Evolutionary conservation across 1,139 yeast species (phyloP), one percentile per base, ranked within the genome.

Genomic region (Tardiomyces blankii): DNA sequence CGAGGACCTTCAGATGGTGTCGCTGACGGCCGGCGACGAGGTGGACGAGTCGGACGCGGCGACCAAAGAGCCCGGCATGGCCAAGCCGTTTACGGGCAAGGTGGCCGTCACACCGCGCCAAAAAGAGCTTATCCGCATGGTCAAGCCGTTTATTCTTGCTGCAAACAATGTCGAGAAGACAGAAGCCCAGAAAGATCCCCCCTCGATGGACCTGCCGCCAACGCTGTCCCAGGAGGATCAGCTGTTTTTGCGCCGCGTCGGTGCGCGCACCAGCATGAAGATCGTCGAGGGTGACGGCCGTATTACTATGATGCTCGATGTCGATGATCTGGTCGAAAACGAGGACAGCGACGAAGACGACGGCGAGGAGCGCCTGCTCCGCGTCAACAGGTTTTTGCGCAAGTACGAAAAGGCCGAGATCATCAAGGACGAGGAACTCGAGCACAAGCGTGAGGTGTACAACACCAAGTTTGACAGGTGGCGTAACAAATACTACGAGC

Each of bases 401-500:
- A 75, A 71, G 51, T 88, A 85, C 57, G 88, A 86, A 61, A 70
- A 78, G 41, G 88, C 95, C 14, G 75, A 81, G 43, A 67, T 84
- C 46, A 69, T 78, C 48, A 79, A 77, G 51, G 75, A 78, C 30
- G 82, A 80, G 48, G 82, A 79, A 30, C 74, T 77, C 43, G 70
- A 81, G 54, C 75, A 76, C 43, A 78, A 76, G 49, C 75, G 85
- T 46, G 80, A 80, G 47, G 66, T 85, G 38, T 86, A 88, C 61
- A 77, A 81, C 55, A 72, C 74, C 42, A 85, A 87, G 62, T 89
- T 89, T 59, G 73, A 77, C 50, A 64, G 69, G 42, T 91, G 97
- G 95, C 89, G 88, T 63, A 81, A 82, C 56, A 66, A 72, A 25
- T 93, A 93, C 61, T 93, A 93, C 64, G 73, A 77, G 54, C 77